A percentile compares a stretch with the other conserved stretches of the same genome.
Evolutionary conservation across 352 stramenopile species (phyloP).

Genomic region (Globisporangium solare): DNA sequence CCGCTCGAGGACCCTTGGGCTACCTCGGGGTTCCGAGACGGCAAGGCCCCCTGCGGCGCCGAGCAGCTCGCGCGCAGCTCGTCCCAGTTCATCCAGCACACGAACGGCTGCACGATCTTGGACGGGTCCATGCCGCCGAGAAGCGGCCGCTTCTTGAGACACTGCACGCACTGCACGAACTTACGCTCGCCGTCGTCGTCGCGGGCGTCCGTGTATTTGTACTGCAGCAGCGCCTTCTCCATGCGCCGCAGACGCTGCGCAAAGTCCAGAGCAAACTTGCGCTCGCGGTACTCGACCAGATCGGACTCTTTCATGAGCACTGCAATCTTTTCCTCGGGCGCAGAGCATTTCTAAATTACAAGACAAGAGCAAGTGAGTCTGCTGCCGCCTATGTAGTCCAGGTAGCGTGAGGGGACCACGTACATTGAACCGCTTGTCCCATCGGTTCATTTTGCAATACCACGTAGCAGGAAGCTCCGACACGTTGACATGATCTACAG

Average conservation of each 20-base stretch:
- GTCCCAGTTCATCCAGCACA: slow-evolving; percentile 86
- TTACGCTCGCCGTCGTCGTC: slow-evolving; percentile 69
- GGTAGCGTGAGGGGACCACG: slow-evolving; percentile 1
- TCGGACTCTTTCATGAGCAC: slow-evolving; percentile 67
- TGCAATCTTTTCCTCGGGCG: slow-evolving; percentile 59
- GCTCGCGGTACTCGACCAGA: slow-evolving; percentile 54
- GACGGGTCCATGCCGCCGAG: slow-evolving; percentile 67
- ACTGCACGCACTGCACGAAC: slow-evolving; percentile 66
- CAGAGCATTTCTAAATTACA: slow-evolving; percentile 64
- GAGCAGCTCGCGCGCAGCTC: slow-evolving; percentile 75
- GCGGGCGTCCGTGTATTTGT: slow-evolving; percentile 56
- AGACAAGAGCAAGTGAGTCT: neutral
- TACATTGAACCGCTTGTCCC: slow-evolving; percentile 78
- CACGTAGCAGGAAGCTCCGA: slow-evolving; percentile 64
- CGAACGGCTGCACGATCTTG: slow-evolving; percentile 69
- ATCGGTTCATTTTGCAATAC: slow-evolving; percentile 88
- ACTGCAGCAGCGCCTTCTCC: slow-evolving; percentile 60
- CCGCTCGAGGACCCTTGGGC: neutral
- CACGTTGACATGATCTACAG: slow-evolving; percentile 70
- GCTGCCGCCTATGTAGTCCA: too few species aligned
- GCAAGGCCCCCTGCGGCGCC: slow-evolving; percentile 46
- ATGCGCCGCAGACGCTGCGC: slow-evolving; percentile 68
- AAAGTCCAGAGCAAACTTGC: slow-evolving; percentile 63
- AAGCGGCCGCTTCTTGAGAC: slow-evolving; percentile 66
- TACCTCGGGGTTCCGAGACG: slow-evolving; percentile 16